phyloP scores from a whole-genome alignment of 1,284 basidiomycete species.

The Phellopilus nigrolimitatus region DNA sequence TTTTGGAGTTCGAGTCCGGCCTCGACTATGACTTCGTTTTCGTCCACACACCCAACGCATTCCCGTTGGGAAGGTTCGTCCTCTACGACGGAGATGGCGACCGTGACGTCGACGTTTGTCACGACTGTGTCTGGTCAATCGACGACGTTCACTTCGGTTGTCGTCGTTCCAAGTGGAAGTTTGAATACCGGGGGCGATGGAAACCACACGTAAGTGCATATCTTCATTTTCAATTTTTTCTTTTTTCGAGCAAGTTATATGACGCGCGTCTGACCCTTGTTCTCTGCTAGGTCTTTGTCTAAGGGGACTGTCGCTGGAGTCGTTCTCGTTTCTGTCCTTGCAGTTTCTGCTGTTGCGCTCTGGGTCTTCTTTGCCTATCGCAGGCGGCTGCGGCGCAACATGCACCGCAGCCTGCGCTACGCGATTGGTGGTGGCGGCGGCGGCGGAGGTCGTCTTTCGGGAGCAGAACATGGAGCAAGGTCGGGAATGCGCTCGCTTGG shows the following conservation, averaged over 20 bases:
- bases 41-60: background rate
- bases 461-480: background rate
- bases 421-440: background rate
- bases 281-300: conserved; percentile 2
- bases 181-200: conserved; percentile 3
- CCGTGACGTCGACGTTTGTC: conserved; percentile 6
- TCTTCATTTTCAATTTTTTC: background rate
- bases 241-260: background rate
- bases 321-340: conserved; percentile 2
- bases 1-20: background rate
- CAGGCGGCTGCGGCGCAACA: conserved; percentile 5
- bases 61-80: background rate
- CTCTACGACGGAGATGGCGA: conserved; percentile 7
- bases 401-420: background rate
- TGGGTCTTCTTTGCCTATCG: conserved; percentile 13
- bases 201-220: conserved; percentile 1
- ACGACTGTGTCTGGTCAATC: conserved; percentile 1
- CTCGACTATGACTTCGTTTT: background rate
- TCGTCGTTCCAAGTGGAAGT: conserved; percentile 14
- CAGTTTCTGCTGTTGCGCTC: conserved; percentile 5
- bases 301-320: conserved; percentile 14
- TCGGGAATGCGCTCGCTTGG: conserved; percentile 1
- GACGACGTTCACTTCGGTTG: conserved; percentile 12
- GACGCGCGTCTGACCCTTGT: background rate
- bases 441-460: background rate